These are phyloP conservation scores for Tetrastigma voinierianum DNA, from an alignment of 164 flowering plant genomes.

Conservation along the genomic window DNA sequence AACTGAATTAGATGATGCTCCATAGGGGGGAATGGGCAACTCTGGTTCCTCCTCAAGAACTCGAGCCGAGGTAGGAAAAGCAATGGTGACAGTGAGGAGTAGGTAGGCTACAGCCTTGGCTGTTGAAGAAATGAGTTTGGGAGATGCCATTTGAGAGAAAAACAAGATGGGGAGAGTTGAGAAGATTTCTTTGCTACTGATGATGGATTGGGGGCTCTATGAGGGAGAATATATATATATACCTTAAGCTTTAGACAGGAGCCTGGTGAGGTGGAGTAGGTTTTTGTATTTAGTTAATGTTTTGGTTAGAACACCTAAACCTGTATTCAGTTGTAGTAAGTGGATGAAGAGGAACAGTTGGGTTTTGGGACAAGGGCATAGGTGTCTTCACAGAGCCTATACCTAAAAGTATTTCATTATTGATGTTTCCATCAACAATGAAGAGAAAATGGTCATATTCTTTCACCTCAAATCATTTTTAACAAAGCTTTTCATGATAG, in stretches of 20 bases:
- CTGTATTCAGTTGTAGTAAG: neutral
- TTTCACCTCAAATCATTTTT: neutral
- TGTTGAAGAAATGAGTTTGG: slow-evolving; percentile 9
- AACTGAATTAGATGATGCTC: neutral
- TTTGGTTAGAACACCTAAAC: neutral
- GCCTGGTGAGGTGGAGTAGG: too few relatives aligned
- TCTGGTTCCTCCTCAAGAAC: slow-evolving; percentile 30
- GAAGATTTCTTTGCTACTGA: neutral
- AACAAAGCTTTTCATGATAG: neutral
- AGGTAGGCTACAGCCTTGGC: slow-evolving; percentile 21
- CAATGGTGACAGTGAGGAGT: slow-evolving; percentile 32
- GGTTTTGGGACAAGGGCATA: neutral
- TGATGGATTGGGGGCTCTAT: slow-evolving; percentile 2
- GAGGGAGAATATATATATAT: neutral
- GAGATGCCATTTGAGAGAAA: slow-evolving; percentile 20
- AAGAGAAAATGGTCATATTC: neutral
- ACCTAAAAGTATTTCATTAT: neutral
- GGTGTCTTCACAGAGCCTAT: neutral
- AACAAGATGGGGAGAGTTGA: neutral
- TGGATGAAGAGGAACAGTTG: slow-evolving; percentile 2
- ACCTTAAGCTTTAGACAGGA: neutral
- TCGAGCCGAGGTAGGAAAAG: slow-evolving; percentile 43
- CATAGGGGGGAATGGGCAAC: slow-evolving; percentile 13
- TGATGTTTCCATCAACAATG: neutral
- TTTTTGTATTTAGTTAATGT: neutral